Percentiles rank a stretch among this genome's conserved stretches.
Evolutionary conservation across 257 asterid species (phyloP).

Genomic region (Rhazya stricta): DNA sequence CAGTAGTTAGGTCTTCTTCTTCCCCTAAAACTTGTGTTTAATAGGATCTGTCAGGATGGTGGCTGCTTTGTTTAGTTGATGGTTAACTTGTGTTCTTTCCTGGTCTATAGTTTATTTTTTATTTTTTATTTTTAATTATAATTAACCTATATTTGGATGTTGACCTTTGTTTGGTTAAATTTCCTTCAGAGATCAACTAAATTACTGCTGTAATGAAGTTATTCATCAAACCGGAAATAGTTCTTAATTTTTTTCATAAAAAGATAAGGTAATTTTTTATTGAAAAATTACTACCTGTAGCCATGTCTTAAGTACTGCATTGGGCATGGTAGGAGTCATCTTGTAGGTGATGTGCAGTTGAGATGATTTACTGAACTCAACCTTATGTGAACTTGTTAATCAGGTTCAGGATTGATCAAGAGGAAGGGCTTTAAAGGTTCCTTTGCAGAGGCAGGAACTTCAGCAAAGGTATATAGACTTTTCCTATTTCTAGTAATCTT

Average conservation of each 20-base stretch:
- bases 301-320: neutral
- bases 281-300: no score
- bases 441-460: conserved; percentile 67
- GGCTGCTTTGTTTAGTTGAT: neutral
- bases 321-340: neutral
- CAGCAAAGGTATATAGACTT: conserved; percentile 61
- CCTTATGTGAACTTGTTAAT: conserved; percentile 1
- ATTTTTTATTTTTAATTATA: no score
- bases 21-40: neutral
- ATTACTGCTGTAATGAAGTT: neutral
- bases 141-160: neutral
- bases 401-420: conserved; percentile 72
- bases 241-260: neutral
- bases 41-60: neutral
- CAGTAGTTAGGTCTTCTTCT: neutral
- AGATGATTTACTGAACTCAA: conserved; percentile 1
- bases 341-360: neutral
- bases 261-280: neutral
- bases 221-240: neutral
- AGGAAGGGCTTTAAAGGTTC: conserved; percentile 80
- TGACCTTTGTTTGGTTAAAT: neutral
- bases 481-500: neutral
- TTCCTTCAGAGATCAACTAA: neutral
- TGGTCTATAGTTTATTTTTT: neutral
- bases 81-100: neutral